These are phyloP conservation scores for Chlamydomonas schloesseri DNA, from an alignment of 139 green algal genomes.

Conservation along the genomic window DNA sequence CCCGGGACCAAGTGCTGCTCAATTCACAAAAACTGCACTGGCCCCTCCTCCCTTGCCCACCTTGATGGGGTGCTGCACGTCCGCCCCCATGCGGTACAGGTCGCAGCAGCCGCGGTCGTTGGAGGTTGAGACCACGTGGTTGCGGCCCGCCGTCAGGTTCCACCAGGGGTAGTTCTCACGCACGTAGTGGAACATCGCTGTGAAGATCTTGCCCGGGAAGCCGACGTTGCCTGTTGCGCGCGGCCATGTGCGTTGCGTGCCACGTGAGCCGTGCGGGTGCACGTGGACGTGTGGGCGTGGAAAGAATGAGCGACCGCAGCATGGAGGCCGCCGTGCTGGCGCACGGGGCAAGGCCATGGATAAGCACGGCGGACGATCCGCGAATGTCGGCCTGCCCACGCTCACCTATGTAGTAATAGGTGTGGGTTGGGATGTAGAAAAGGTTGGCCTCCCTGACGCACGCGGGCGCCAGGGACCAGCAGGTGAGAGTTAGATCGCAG, in stretches of 20 bases:
- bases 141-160: conserved; percentile 15
- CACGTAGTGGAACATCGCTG: neutral
- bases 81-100: conserved; percentile 1
- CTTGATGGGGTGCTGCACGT: conserved; percentile 30
- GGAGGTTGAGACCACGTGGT: neutral
- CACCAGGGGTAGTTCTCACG: neutral
- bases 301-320: neutral
- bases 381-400: neutral
- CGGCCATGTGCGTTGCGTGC: neutral
- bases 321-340: neutral
- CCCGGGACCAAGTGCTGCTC: too few species aligned
- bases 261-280: too few species aligned
- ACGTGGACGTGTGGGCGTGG: neutral
- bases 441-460: conserved; percentile 25
- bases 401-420: neutral
- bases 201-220: neutral
- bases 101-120: conserved; percentile 21
- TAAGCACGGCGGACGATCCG: neutral
- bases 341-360: neutral
- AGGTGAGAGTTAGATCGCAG: too few species aligned
- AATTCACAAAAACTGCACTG: too few species aligned
- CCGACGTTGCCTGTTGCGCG: conserved; percentile 7
- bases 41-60: neutral
- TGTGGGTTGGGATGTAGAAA: neutral
- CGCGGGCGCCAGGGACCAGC: too few species aligned